These are phyloP conservation scores for Entrophospora sp. DNA, from an alignment of 192 early-diverging fungal genomes.

Conservation along the genomic window DNA sequence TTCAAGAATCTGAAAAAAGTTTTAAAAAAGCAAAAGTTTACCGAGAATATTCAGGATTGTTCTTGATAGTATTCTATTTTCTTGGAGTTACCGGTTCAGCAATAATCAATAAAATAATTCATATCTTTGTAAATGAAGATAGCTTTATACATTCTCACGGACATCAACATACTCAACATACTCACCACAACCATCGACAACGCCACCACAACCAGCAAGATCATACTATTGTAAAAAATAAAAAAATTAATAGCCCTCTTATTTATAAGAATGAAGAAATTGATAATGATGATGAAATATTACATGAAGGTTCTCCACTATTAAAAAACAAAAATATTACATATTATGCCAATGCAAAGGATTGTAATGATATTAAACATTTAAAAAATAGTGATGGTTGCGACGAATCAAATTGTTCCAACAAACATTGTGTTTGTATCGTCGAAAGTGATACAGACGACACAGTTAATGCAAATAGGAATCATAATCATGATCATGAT, in stretches of 20 bases:
- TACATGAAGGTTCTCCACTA: not conserved
- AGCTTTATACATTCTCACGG: not conserved
- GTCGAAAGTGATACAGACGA: not conserved
- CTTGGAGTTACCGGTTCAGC: conserved; percentile 4
- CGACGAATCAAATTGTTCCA: not conserved
- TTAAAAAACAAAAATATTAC: not conserved
- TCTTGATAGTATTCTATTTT: not conserved
- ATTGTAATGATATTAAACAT: not conserved
- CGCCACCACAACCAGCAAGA: not conserved
- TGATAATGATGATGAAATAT: not conserved
- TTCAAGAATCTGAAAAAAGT: not conserved
- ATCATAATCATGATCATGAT: not conserved
- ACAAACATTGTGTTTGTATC: not conserved
- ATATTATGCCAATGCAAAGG: not conserved
- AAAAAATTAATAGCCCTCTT: not conserved
- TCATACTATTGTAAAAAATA: not conserved
- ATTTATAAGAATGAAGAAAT: not conserved
- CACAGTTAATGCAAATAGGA: not conserved
- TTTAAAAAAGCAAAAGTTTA: not conserved
- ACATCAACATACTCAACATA: not conserved
- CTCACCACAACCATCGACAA: not conserved
- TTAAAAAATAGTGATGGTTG: not conserved
- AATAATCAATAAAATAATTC: not conserved
- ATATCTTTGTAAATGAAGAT: not conserved
- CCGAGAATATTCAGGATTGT: not conserved